Percentiles rank a stretch among this genome's conserved stretches.
Evolutionary conservation across 495 filamentous ascomycete genomes (phyloP).

Genomic region (Penicillium diatomitis): DNA sequence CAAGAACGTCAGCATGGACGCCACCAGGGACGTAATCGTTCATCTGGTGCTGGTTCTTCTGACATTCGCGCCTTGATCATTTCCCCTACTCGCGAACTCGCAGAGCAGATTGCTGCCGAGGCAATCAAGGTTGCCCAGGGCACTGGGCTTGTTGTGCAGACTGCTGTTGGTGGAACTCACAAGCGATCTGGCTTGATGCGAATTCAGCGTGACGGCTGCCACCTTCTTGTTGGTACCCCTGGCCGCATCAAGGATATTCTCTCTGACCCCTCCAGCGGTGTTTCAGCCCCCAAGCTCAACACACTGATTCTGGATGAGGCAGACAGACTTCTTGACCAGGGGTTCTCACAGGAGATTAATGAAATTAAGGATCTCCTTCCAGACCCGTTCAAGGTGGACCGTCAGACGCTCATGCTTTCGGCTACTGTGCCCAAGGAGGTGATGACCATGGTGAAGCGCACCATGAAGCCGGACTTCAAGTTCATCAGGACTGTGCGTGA

Average conservation of each 20-base stretch:
- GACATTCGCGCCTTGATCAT: slow-evolving; percentile 87
- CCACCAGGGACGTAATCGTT: neutral
- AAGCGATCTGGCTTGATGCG: slow-evolving; percentile 53
- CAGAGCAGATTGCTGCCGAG: slow-evolving; percentile 86
- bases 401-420: slow-evolving; percentile 90
- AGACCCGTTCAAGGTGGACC: slow-evolving; percentile 44
- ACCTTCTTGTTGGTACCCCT: slow-evolving; percentile 84
- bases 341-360: slow-evolving; percentile 71
- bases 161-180: slow-evolving; percentile 79
- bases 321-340: slow-evolving; percentile 82
- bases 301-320: slow-evolving; percentile 92
- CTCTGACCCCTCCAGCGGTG: slow-evolving; percentile 51
- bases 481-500: slow-evolving; percentile 75
- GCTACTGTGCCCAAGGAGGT: slow-evolving; percentile 84
- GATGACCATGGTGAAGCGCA: slow-evolving; percentile 60
- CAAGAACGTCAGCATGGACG: too few relatives aligned
- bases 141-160: slow-evolving; percentile 69
- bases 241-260: slow-evolving; percentile 83
- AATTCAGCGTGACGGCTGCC: slow-evolving; percentile 68
- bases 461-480: slow-evolving; percentile 65
- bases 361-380: slow-evolving; percentile 63
- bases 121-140: slow-evolving; percentile 57
- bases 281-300: slow-evolving; percentile 64
- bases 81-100: slow-evolving; percentile 90
- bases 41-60: slow-evolving; percentile 18